phyloP scores from a whole-genome alignment of 306 rosid species.

The Medicago arabica region DNA sequence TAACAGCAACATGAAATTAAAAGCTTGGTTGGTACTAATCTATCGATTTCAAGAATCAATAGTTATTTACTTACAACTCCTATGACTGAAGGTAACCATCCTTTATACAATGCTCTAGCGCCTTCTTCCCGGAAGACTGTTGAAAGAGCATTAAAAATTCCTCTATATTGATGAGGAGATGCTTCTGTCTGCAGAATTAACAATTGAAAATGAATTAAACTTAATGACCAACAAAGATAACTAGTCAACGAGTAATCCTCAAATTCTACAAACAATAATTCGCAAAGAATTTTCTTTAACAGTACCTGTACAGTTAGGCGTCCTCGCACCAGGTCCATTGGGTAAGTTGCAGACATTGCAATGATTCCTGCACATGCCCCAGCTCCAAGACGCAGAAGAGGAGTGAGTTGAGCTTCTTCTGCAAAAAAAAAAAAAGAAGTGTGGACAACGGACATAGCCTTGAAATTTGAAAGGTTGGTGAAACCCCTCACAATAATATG shows the following conservation, averaged over 20 bases:
- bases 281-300: background rate
- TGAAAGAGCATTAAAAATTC: slow-evolving; percentile 69
- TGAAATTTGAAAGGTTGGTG: background rate
- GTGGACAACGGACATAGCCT: background rate
- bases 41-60: background rate
- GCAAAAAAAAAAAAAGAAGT: slow-evolving; percentile 12
- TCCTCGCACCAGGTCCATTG: slow-evolving; percentile 75
- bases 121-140: slow-evolving; percentile 76
- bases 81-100: slow-evolving; percentile 79
- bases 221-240: slow-evolving; percentile 19
- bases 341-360: slow-evolving; percentile 83
- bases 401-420: slow-evolving; percentile 76
- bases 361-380: slow-evolving; percentile 82
- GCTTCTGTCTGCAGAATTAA: slow-evolving; percentile 50
- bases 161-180: slow-evolving; percentile 69
- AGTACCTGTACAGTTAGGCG: slow-evolving; percentile 73
- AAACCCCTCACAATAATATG: background rate
- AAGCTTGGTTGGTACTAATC: background rate
- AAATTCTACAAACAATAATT: slow-evolving; percentile 14
- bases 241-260: background rate
- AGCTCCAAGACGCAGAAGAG: slow-evolving; percentile 75
- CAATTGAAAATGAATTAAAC: slow-evolving; percentile 22
- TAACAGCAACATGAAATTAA: background rate
- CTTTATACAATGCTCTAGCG: slow-evolving; percentile 66
- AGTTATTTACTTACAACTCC: slow-evolving; percentile 65